Evolutionary conservation across 176 grass and related monocot genomes (phyloP).

Genomic region (Themeda triandra): DNA sequence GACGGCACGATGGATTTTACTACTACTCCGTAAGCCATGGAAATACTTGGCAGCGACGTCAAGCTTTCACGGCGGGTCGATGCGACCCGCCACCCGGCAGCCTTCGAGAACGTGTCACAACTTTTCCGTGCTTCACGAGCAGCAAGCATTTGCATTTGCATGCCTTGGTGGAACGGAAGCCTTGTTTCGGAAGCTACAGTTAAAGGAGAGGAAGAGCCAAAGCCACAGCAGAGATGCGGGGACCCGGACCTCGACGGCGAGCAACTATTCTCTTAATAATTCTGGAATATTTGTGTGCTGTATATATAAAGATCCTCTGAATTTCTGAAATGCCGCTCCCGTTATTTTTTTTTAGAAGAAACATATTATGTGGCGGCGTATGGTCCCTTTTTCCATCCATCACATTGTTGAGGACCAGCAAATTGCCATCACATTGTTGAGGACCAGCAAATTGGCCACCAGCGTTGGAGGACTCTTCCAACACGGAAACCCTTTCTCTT

Average conservation of each 20-base stretch:
- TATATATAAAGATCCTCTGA: not conserved
- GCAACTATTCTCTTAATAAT: not conserved
- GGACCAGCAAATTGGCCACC: not conserved
- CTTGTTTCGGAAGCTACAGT: not conserved
- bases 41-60: not conserved
- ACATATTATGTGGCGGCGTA: not conserved
- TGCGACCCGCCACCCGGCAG: not conserved
- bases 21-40: too few relatives aligned
- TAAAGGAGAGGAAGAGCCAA: not conserved
- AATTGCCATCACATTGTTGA: not conserved
- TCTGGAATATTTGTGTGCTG: not conserved
- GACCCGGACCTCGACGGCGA: not conserved
- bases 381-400: not conserved
- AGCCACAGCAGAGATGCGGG: not conserved
- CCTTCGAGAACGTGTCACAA: not conserved
- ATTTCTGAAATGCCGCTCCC: not conserved
- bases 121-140: not conserved
- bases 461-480: not conserved
- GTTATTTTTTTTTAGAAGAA: too few relatives aligned
- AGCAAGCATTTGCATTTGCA: not conserved
- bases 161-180: not conserved
- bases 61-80: not conserved
- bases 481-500: not conserved
- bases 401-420: not conserved
- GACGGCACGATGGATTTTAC: not conserved